Conservation (phyloP, 2,329 filamentous ascomycete genomes). For the Gremmenia infestans region DNA sequence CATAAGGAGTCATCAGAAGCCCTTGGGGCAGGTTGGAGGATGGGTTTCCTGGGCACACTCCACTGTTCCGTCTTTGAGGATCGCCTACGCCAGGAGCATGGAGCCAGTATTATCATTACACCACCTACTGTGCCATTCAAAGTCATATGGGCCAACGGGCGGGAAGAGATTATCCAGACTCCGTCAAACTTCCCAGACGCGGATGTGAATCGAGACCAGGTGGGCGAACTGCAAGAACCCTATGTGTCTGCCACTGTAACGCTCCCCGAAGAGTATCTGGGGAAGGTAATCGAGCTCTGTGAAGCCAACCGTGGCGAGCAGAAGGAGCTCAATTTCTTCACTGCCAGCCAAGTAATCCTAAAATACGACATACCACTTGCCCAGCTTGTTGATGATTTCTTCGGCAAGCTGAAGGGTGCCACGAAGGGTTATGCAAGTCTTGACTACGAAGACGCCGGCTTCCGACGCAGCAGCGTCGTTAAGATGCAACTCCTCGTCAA, state of each 20-base stretch:
- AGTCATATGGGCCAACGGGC: conserved; percentile 72
- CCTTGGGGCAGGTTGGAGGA: conserved; percentile 84
- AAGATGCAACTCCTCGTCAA: conserved; percentile 94
- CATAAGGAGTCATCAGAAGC: conserved; percentile 94
- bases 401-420: conserved; percentile 88
- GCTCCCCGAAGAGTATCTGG: conserved; percentile 88
- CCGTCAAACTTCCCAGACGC: conserved; percentile 80
- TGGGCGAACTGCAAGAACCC: conserved; percentile 62
- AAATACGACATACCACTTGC: conserved; percentile 86
- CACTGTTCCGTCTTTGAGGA: conserved; percentile 99
- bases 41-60: conserved; percentile 92
- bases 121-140: conserved; percentile 93
- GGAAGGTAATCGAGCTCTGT: conserved; percentile 91
- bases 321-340: conserved; percentile 85
- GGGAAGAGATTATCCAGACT: conserved; percentile 73
- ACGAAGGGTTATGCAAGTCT: conserved; percentile 95
- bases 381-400: conserved; percentile 92
- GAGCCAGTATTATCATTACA: conserved; percentile 91
- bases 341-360: conserved; percentile 85
- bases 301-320: conserved; percentile 86
- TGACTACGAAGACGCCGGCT: conserved; percentile 95
- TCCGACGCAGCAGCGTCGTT: conserved; percentile 71
- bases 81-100: conserved; percentile 87
- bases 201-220: conserved; percentile 46
- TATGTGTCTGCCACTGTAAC: conserved; percentile 83